Evolutionary conservation across 2,329 filamentous ascomycete species (phyloP), one percentile per base, ranked within the genome.

Genomic region (Clarireedia hainanense): DNA sequence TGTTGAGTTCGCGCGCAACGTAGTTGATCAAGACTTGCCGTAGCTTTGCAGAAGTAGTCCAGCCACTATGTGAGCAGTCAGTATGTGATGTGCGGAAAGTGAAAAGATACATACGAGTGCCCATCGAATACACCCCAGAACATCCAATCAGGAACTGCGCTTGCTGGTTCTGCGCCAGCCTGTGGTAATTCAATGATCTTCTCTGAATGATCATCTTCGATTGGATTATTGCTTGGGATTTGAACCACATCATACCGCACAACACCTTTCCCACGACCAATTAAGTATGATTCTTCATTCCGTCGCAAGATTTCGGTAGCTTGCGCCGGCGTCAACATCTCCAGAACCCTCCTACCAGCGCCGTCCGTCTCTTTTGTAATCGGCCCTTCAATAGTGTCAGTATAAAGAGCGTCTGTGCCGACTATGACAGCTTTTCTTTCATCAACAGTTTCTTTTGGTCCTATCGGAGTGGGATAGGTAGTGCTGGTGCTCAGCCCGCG

Each of bases 101-200:
- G 10, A 9, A 34, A 34, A 34, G 30, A 36, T 10, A 51, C 58
- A 80, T 81, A 92, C 89, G 89, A 89, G 72, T 99, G 94, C 0
- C 94, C 94, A 69, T 99, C 94, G 71, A 97, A 99, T 17, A 99
- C 91, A 57, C 91, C 94, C 94, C 95, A 99, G 71, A 99, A 99
- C 91, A 97, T 97, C 94, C 94, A 99, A 72, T 99, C 95, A 59
- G 81, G 89, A 57, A 78, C 83, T 17, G 77, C 62, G 15, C 79
- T 77, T 65, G 24, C 65, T 67, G 36, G 60, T 65, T 73, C 76
- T 40, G 56, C 80, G 75, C 75, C 77, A 52, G 75, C 77, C 52
- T 80, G 79, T 4, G 89, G 87, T 7, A 96, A 83, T 71, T 97
- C 89, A 47, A 99, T 90, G 66, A 97, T 96, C 79, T 96, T 95